phyloP scores from a whole-genome alignment of 805 yeast genomes.

The Kurtzmaniella cleridarum region DNA sequence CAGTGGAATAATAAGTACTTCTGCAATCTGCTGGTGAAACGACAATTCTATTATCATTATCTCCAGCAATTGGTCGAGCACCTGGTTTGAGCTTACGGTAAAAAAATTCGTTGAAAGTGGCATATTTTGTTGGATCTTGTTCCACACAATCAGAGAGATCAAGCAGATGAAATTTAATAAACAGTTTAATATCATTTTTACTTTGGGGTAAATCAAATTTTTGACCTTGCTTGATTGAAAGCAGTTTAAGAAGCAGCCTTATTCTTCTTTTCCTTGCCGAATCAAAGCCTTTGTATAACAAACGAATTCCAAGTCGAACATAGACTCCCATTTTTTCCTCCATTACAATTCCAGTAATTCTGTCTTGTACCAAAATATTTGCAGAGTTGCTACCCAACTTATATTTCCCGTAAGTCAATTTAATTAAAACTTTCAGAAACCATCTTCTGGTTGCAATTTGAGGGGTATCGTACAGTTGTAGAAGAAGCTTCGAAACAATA shows the following conservation, averaged over 20 bases:
- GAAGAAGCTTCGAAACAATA: slow-evolving; percentile 55
- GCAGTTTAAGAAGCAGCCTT: slow-evolving; percentile 52
- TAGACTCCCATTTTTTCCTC: slow-evolving; percentile 92
- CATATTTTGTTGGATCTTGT: slow-evolving; percentile 43
- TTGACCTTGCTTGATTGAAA: slow-evolving; percentile 76
- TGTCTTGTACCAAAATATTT: slow-evolving; percentile 88
- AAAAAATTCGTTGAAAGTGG: slow-evolving; percentile 85
- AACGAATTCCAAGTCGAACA: slow-evolving; percentile 80
- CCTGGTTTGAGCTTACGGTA: slow-evolving; percentile 70
- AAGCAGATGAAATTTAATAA: slow-evolving; percentile 76
- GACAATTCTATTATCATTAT: slow-evolving; percentile 42
- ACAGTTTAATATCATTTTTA: slow-evolving; percentile 61
- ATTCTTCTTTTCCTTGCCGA: slow-evolving; percentile 56
- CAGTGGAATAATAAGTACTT: slow-evolving; percentile 59
- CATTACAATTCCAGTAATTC: slow-evolving; percentile 79
- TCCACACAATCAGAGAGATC: slow-evolving; percentile 65
- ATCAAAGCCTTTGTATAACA: slow-evolving; percentile 72
- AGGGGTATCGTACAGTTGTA: slow-evolving; percentile 69
- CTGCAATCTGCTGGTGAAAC: slow-evolving; percentile 88
- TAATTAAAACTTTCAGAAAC: slow-evolving; percentile 79
- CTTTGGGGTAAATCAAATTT: slow-evolving; percentile 76
- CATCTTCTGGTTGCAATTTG: slow-evolving; percentile 82
- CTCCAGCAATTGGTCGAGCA: slow-evolving; percentile 65
- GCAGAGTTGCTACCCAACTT: slow-evolving; percentile 83
- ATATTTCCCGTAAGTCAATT: slow-evolving; percentile 83